Percentiles rank a stretch among this genome's conserved stretches.
phyloP scores from a whole-genome alignment of 2,329 filamentous ascomycete genomes.

The Fusarium cicatricum region DNA sequence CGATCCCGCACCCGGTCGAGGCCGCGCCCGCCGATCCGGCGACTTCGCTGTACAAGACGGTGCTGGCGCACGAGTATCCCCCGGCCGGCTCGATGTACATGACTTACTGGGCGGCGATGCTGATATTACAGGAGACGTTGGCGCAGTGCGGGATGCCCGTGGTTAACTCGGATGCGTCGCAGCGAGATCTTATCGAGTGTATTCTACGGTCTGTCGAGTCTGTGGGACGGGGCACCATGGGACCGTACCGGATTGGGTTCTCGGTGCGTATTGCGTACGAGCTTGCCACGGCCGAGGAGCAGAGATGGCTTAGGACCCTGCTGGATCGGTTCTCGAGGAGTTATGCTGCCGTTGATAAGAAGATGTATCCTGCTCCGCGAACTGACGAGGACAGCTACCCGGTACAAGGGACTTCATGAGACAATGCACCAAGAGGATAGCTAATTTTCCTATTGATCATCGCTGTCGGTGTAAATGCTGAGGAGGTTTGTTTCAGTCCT shows the following conservation, averaged over 20 bases:
- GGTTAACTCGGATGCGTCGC: conserved; percentile 37
- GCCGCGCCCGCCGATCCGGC: conserved; percentile 41
- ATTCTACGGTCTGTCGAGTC: conserved; percentile 51
- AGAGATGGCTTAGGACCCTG: conserved; percentile 47
- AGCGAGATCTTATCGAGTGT: conserved; percentile 41
- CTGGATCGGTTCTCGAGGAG: conserved; percentile 44
- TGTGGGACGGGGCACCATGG: conserved; percentile 49
- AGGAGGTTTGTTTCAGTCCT: too few relatives aligned
- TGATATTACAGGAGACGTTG: conserved; percentile 52
- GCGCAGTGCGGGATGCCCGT: conserved; percentile 44
- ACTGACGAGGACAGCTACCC: conserved; percentile 13
- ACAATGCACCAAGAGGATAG: not conserved
- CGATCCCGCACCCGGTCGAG: conserved; percentile 39
- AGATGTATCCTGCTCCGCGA: conserved; percentile 40
- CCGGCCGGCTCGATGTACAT: conserved; percentile 49
- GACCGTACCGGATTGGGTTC: conserved; percentile 49
- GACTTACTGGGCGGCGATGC: conserved; percentile 50
- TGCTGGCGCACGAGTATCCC: conserved; percentile 44
- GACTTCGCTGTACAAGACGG: conserved; percentile 44
- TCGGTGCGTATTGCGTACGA: conserved; percentile 51
- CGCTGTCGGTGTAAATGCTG: too few relatives aligned
- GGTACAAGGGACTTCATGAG: not conserved
- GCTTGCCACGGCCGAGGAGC: conserved; percentile 46
- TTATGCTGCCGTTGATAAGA: conserved; percentile 47
- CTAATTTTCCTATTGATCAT: too few relatives aligned